Conservation (phyloP, 495 filamentous ascomycete species). For the Amorphotheca resinae region DNA sequence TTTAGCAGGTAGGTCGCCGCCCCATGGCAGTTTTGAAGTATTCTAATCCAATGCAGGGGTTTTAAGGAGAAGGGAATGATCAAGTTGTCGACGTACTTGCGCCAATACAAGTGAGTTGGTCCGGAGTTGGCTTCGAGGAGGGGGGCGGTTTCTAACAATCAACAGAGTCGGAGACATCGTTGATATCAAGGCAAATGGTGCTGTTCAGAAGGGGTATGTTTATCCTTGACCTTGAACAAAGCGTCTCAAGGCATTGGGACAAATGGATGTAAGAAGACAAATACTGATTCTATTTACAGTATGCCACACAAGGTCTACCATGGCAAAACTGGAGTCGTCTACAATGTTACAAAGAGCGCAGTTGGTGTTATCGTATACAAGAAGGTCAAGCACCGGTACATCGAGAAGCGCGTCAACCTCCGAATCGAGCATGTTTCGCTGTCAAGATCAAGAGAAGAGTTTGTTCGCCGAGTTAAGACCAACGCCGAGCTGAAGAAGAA, state of each 20-base stretch:
- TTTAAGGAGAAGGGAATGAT: slow-evolving; percentile 68
- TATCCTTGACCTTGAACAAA: slow-evolving; percentile 12
- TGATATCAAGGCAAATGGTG: slow-evolving; percentile 92
- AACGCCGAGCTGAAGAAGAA: slow-evolving; percentile 84
- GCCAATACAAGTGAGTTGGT: slow-evolving; percentile 64
- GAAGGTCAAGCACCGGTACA: slow-evolving; percentile 92
- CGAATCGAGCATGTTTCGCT: slow-evolving; percentile 93
- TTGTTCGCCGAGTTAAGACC: slow-evolving; percentile 89
- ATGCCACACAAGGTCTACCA: slow-evolving; percentile 99
- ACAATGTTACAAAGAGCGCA: slow-evolving; percentile 93
- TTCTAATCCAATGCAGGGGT: background rate
- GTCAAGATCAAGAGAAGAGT: slow-evolving; percentile 88
- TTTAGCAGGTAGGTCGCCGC: background rate
- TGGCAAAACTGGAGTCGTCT: slow-evolving; percentile 94
- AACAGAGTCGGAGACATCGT: slow-evolving; percentile 90
- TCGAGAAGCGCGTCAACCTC: slow-evolving; percentile 99
- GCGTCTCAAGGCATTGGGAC: background rate
- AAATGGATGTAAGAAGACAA: too few relatives aligned
- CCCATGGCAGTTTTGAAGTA: background rate
- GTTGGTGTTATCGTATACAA: slow-evolving; percentile 99
- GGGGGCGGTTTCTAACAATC: slow-evolving; percentile 20
- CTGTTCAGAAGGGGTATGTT: slow-evolving; percentile 90
- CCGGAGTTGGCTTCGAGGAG: background rate
- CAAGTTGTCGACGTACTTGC: slow-evolving; percentile 79
- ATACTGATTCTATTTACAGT: too few relatives aligned